Evolutionary conservation across 2,329 filamentous ascomycete genomes (phyloP), one percentile per base, ranked within the genome.

Genomic region (Colletotrichum incanum): DNA sequence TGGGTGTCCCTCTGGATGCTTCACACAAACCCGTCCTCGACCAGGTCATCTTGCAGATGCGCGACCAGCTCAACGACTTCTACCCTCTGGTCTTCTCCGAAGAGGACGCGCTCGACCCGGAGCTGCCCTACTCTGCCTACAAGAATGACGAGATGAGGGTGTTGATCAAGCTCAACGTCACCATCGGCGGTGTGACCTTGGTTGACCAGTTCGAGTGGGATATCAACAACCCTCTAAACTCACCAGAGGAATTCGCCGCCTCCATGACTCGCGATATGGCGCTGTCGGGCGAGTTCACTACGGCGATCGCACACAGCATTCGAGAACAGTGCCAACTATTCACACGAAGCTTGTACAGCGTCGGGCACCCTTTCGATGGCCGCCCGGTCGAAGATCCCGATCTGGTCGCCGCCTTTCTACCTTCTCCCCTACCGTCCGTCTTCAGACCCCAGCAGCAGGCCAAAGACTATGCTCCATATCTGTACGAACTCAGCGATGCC

Each of bases 131-230:
- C 80, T 92, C 89, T 49, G 95, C 96, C 8, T 98, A 98, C 86
- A 98, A 98, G 83, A 98, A 99, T 79, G 96, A 99, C 80, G 96
- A 99, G 84, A 98, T 99, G 96, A 93, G 96, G 62, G 93, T 99
- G 76, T 85, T 97, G 54, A 91, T 99, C 82, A 98, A 98, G 82
- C 88, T 99, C 62, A 98, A 98, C 82, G 98, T 99, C 78, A 98
- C 96, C 8, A 98, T 99, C 79, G 96, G 96, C 50, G 93, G 94
- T 74, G 94, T 97, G 79, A 98, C 95, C 0, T 87, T 99, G 34
- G 93, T 98, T 45, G 96, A 99, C 78, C 96, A 98, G 80, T 98
- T 99, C 74, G 96, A 99, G 82, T 99, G 96, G 96, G 96, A 99
- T 77, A 95, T 98, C 80, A 98, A 98, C 83, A 97, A 98, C 80